Conservation (phyloP, 2,329 filamentous ascomycete genomes). For the Lecanicillium sp. region DNA sequence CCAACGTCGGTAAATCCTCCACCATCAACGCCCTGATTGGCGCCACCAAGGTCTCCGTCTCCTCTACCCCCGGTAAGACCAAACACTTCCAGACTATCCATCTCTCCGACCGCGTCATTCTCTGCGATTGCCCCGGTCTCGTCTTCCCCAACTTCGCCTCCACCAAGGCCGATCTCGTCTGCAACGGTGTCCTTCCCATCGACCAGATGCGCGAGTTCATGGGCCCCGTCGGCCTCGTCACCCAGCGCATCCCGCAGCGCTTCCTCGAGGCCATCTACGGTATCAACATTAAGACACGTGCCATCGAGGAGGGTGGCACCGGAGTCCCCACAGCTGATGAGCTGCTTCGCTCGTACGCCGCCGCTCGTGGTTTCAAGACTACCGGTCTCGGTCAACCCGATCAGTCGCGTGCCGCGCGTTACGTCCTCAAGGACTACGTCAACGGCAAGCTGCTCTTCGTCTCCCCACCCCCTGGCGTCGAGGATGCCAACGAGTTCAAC, state of each 20-base stretch:
- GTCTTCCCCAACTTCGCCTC: constrained; percentile 98
- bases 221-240: constrained; percentile 77
- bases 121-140: constrained; percentile 97
- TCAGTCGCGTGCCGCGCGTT: constrained; percentile 82
- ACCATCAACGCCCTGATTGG: constrained; percentile 99
- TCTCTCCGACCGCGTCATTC: constrained; percentile 78
- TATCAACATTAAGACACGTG: constrained; percentile 75
- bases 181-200: constrained; percentile 90
- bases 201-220: constrained; percentile 93
- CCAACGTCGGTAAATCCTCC: constrained; percentile 97
- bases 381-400: constrained; percentile 87
- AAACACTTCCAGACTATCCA: constrained; percentile 99
- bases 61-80: constrained; percentile 93
- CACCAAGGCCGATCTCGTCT: constrained; percentile 93
- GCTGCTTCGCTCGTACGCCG: constrained; percentile 77
- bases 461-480: constrained; percentile 71
- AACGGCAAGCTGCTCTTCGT: constrained; percentile 92
- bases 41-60: constrained; percentile 97
- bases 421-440: constrained; percentile 94
- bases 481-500: constrained; percentile 77
- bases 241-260: constrained; percentile 74
- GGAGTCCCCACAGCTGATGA: constrained; percentile 81
- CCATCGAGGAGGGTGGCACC: constrained; percentile 86
- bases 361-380: constrained; percentile 84
- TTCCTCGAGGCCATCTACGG: constrained; percentile 94